A percentile compares a stretch with the other conserved stretches of the same genome.
Conservation (phyloP, 306 rosid genomes). For the Begonia fuchsioides region DNA sequence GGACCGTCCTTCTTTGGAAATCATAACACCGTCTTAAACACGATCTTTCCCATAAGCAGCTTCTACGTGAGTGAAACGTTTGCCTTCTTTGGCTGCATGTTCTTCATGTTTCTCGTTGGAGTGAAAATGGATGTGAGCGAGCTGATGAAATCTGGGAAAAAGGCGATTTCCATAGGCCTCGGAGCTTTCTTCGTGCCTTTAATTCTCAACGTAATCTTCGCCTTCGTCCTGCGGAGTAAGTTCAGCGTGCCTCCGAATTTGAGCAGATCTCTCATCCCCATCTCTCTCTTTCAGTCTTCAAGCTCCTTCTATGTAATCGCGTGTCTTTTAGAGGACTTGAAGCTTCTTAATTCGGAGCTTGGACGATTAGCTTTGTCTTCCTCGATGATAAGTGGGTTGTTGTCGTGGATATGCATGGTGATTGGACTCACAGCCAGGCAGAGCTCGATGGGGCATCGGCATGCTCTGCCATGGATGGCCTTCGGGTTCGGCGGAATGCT, state of each 20-base stretch:
- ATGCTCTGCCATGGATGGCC: not conserved
- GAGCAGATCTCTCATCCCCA: not conserved
- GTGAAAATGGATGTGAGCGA: slow-evolving; percentile 25
- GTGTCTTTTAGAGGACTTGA: slow-evolving; percentile 21
- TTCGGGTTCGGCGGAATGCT: slow-evolving; percentile 6
- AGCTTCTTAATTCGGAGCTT: slow-evolving; percentile 49
- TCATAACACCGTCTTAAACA: not conserved
- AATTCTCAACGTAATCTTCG: not conserved
- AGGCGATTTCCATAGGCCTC: slow-evolving; percentile 24
- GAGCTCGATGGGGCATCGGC: not conserved
- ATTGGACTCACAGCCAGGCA: not conserved
- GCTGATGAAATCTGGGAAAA: slow-evolving; percentile 20
- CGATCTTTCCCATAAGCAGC: slow-evolving; percentile 18
- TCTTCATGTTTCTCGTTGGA: slow-evolving; percentile 34
- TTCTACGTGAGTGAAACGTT: slow-evolving; percentile 24
- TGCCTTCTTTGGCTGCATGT: slow-evolving; percentile 30
- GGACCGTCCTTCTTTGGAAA: slow-evolving; percentile 41
- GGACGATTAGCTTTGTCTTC: slow-evolving; percentile 39
- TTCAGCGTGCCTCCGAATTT: not conserved
- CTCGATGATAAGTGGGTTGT: slow-evolving; percentile 27
- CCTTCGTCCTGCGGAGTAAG: not conserved
- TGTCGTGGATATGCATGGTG: not conserved
- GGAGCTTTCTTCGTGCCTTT: slow-evolving; percentile 13
- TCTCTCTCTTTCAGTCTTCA: slow-evolving; percentile 17
- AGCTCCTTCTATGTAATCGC: slow-evolving; percentile 33